Conservation (phyloP, 2,329 filamentous ascomycete genomes). For the Teratosphaeria nubilosa region DNA sequence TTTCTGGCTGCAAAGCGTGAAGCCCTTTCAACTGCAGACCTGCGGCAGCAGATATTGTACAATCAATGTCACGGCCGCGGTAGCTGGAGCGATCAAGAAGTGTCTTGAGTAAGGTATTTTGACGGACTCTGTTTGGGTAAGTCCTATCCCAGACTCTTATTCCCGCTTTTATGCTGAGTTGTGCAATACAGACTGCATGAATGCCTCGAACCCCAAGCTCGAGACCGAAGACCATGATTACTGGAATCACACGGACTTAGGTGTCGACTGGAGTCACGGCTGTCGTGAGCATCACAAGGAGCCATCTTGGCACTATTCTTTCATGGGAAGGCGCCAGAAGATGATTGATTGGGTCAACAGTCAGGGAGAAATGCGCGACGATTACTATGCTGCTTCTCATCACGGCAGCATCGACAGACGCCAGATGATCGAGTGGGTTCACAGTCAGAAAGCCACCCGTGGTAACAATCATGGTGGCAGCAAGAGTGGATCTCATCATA, state of each 20-base stretch:
- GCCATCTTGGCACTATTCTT: conserved; percentile 23
- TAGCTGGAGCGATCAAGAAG: conserved; percentile 1
- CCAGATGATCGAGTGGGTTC: neutral
- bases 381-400: neutral
- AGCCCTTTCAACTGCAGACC: neutral
- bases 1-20: neutral
- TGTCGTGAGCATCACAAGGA: conserved; percentile 21
- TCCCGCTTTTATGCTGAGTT: neutral
- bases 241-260: conserved; percentile 11
- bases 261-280: conserved; percentile 16
- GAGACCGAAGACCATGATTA: conserved; percentile 14
- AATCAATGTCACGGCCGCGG: conserved; percentile 5
- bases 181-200: conserved; percentile 19
- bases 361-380: neutral
- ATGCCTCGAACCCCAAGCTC: conserved; percentile 6
- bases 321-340: conserved; percentile 11
- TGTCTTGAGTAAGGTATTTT: conserved; percentile 14
- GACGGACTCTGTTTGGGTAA: conserved; percentile 22
- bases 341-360: conserved; percentile 8
- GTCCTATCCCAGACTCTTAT: neutral
- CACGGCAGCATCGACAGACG: neutral
- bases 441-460: neutral
- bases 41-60: conserved; percentile 4
- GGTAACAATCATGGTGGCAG: neutral
- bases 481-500: neutral